Evolutionary conservation across 768 basidiomycete species (phyloP), one percentile per base, ranked within the genome.

Genomic region (Auriscalpium microsporum): DNA sequence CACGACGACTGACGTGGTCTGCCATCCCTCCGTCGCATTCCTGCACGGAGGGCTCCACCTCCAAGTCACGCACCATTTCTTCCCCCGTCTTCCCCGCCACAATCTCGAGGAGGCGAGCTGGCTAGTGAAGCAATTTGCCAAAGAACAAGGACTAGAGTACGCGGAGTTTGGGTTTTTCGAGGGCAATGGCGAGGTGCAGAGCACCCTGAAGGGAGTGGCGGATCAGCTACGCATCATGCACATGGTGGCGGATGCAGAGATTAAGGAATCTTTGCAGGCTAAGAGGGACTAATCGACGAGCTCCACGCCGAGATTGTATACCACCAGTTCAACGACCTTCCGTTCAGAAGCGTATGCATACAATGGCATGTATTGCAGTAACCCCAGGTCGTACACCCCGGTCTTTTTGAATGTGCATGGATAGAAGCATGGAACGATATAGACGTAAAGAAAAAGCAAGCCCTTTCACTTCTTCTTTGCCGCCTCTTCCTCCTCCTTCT

Each of bases 21-120:
- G 96, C 71, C 81, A 84, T 2, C 77, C 85, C 1, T 81, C 82
- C 35, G 78, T 97, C 62, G 89, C 80, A 51, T 97, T 94, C 66
- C 71, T 99, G 36, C 96, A 99, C 65, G 96, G 96, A 10, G 96
- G 96, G n/a, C 80, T 99, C 17, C 92, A 99, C 63, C 82, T 98
- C 11, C 96, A 99, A 70, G 91, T 97, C 45, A 93, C 95, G 2
- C 96, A 99, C 63, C 94, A 97, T 69, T 79, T 98, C 56, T 97
- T 97, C 75, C 96, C 96, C 17, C 85, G 96, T 10, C 76, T 97
- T 1, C 96, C 96, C 2, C 78, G 96, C 40, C 95, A 98, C 75
- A 94, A 96, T 67, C 78, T 99, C 52, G 80, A 82, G 37, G 75
- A 82, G 53, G 95, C 95, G 2, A 90, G 89, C 59, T 56, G 77